A percentile compares a stretch with the other conserved stretches of the same genome.
These are phyloP conservation scores for Clonostachys sp. DNA, from an alignment of 2,329 filamentous ascomycete genomes.

Conservation along the genomic window DNA sequence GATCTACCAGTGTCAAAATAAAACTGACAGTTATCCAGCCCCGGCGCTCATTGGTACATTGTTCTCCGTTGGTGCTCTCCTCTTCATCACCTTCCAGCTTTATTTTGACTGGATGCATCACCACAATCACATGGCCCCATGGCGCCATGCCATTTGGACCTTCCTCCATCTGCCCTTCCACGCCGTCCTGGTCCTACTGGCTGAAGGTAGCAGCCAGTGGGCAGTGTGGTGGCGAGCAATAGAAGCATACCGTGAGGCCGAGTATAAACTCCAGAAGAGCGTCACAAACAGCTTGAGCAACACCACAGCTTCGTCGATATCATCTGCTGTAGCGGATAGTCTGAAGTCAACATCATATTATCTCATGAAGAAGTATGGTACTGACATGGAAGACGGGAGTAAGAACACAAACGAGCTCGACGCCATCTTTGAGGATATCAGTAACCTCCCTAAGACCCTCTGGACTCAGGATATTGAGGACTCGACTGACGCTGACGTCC, in stretches of 20 bases:
- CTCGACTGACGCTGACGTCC: slow-evolving; percentile 11
- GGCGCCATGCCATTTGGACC: slow-evolving; percentile 56
- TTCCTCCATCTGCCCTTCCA: slow-evolving; percentile 59
- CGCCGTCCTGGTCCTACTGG: slow-evolving; percentile 55
- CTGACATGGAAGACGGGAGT: neutral
- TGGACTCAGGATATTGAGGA: neutral
- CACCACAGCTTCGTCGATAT: neutral
- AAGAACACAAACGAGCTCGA: neutral
- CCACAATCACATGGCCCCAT: slow-evolving; percentile 44
- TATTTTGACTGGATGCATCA: slow-evolving; percentile 63
- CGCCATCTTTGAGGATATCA: neutral
- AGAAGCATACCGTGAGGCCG: neutral
- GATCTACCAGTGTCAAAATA: neutral
- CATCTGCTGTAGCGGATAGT: neutral
- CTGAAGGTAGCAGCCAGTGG: slow-evolving; percentile 47
- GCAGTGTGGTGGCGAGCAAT: neutral
- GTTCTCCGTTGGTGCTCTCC: slow-evolving; percentile 28
- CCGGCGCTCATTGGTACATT: slow-evolving; percentile 31
- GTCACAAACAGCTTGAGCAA: neutral
- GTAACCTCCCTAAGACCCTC: neutral
- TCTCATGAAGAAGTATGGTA: neutral
- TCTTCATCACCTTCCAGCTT: slow-evolving; percentile 39
- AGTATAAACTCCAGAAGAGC: neutral
- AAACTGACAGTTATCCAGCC: slow-evolving; percentile 14
- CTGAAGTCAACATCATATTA: neutral